These are phyloP conservation scores for Apium graveolens DNA, from an alignment of 129 eudicot genomes.

Conservation along the genomic window DNA sequence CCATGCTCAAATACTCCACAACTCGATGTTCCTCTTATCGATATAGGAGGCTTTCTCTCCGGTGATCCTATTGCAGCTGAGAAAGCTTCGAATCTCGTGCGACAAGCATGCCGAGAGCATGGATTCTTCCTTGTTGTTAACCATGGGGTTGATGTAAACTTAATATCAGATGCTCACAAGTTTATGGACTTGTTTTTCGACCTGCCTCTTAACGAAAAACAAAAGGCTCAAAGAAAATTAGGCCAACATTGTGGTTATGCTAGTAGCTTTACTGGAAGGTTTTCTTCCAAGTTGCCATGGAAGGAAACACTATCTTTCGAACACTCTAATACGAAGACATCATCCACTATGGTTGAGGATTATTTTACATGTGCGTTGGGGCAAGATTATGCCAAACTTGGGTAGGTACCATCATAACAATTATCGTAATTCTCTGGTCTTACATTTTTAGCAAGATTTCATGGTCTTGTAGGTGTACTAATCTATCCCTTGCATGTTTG, in stretches of 20 bases:
- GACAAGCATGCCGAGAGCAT: conserved; percentile 63
- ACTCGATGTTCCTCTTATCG: conserved; percentile 52
- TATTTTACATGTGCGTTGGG: conserved; percentile 50
- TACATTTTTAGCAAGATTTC: background rate
- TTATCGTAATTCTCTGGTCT: background rate
- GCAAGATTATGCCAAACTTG: conserved; percentile 35
- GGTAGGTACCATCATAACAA: conserved; percentile 26
- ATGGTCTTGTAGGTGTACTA: background rate
- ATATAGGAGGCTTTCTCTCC: conserved; percentile 53
- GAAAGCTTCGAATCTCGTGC: conserved; percentile 40
- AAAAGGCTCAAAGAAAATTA: conserved; percentile 54
- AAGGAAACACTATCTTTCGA: conserved; percentile 83
- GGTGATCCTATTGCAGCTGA: conserved; percentile 37
- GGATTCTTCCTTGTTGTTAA: conserved; percentile 79
- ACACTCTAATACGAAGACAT: conserved; percentile 32
- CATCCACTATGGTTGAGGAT: conserved; percentile 36
- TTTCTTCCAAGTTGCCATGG: conserved; percentile 83
- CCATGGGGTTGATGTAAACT: conserved; percentile 50
- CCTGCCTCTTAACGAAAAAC: conserved; percentile 50
- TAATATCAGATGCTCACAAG: conserved; percentile 58
- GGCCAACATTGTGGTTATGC: conserved; percentile 91
- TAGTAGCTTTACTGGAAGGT: conserved; percentile 73
- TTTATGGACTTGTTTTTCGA: conserved; percentile 59
- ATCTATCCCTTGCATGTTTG: background rate
- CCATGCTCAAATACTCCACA: conserved; percentile 2